phyloP scores from a whole-genome alignment of 768 basidiomycete genomes.

The Lentinula guzmanii region DNA sequence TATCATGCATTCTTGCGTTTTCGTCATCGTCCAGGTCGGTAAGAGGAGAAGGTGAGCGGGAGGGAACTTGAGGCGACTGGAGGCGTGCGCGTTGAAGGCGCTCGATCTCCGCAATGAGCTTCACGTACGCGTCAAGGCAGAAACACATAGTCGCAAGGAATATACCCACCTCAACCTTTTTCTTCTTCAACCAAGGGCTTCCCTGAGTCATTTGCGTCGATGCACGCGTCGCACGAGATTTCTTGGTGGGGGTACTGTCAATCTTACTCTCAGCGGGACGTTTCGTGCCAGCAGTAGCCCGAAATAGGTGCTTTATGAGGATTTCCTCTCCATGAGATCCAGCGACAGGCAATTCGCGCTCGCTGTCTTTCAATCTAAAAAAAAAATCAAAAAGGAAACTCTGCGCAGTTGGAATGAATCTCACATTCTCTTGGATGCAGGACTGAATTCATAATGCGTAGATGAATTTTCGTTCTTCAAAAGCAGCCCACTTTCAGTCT shows the following conservation, averaged over 20 bases:
- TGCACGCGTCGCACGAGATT: not conserved
- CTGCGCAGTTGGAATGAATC: not conserved
- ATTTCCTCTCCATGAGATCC: not conserved
- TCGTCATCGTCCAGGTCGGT: not conserved
- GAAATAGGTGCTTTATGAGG: not conserved
- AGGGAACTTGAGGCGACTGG: not conserved
- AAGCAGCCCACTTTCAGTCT: not conserved
- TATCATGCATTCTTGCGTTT: not conserved
- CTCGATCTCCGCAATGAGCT: not conserved
- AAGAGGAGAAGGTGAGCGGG: not conserved
- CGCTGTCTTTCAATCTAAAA: not conserved
- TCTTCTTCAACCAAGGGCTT: not conserved
- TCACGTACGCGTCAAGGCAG: not conserved
- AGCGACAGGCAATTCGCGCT: not conserved
- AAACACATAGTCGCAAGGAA: not conserved
- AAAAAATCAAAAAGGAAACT: not conserved
- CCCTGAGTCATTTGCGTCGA: not conserved
- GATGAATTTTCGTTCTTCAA: not conserved
- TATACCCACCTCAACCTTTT: not conserved
- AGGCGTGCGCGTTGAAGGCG: not conserved
- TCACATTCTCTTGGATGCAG: not conserved
- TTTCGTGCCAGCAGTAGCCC: not conserved
- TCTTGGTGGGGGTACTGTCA: not conserved
- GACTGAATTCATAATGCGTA: not conserved
- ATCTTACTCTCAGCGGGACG: not conserved